Base-by-base conservation (phyloP, 1,284 basidiomycete species). In the Melampsora americana region DNA sequence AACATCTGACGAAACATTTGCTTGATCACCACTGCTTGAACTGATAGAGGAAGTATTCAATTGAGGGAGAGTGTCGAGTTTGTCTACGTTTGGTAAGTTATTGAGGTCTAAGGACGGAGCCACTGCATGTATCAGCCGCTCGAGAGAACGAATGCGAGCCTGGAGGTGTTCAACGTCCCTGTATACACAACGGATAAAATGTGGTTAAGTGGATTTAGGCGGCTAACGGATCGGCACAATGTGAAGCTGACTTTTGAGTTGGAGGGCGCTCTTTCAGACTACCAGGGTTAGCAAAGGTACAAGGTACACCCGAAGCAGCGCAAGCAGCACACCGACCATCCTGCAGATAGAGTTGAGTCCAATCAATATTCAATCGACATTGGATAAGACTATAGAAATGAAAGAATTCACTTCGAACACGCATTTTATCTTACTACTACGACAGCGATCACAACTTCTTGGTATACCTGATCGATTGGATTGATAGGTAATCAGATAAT, bases 111-210 rank as follows among this genome's bases (percentile, higher is more conserved):
- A 20, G 28, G 61, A 39, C 6, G 71, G 64, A 48, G 44, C 61
- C 12, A 73, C 64, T 11, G 71, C 71, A 2, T 66, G 61, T 30
- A 73, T 46, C 20, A 73, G 64, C 32, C 64, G 42, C 39, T 73
- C 71, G n/a, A 73, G n/a, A 39, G 71, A 73, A 16, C 50, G 46
- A 53, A 73, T 73, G 16, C 64, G 28, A 0, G 71, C 71, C 39
- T 20, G 44, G n/a, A 73, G 71, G 14, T 73, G 71, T 53, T 73
- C 50, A 18, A 39, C 62, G 46, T 73, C 71, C 46, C 71, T 73
- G 42, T 4, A 42, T 20, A 26, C 20, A 53, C 20, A 53, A 53
- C 5, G 18, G 23, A 46, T n/a, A 42, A 48, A 30, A 26, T 4
- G 59, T 26, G 16, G n/a, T 23, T 16, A 18, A 42, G n/a, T 62